Evolutionary conservation across 1,284 basidiomycete species (phyloP).

Genomic region (Puccinia sorghi): DNA sequence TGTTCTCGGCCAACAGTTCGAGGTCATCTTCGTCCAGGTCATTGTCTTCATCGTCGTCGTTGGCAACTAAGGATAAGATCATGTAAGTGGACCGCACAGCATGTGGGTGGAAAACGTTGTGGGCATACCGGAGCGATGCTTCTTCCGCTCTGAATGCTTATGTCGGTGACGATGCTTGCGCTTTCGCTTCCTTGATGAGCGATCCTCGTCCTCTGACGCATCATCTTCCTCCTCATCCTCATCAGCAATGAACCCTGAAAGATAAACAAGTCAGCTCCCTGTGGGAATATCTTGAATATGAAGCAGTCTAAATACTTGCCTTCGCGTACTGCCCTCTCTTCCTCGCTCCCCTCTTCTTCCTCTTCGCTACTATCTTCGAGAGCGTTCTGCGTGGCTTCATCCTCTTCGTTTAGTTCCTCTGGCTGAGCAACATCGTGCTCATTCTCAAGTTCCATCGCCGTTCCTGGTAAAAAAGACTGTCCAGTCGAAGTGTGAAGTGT

Average conservation of each 20-base stretch:
- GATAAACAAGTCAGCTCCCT: not conserved
- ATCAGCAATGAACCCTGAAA: conserved; percentile 47
- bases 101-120: not conserved
- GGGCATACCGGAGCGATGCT: conserved; percentile 43
- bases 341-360: conserved; percentile 50
- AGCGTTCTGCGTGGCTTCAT: conserved; percentile 28
- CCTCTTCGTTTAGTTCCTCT: conserved; percentile 23
- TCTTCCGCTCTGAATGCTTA: conserved; percentile 48
- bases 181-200: conserved; percentile 33
- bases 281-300: not conserved
- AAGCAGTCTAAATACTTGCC: conserved; percentile 1
- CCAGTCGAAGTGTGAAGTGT: not conserved
- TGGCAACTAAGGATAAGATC: conserved; percentile 18
- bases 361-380: conserved; percentile 49
- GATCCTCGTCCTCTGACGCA: conserved; percentile 32
- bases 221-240: conserved; percentile 49
- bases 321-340: conserved; percentile 49
- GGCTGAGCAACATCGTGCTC: not conserved
- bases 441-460: not conserved
- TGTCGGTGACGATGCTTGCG: conserved; percentile 40
- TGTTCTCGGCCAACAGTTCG: conserved; percentile 91
- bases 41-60: conserved; percentile 63
- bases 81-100: not conserved
- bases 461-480: not conserved
- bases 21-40: conserved; percentile 92